Conservation (phyloP, 257 asterid species). For the Jaltomata sinuosa region DNA sequence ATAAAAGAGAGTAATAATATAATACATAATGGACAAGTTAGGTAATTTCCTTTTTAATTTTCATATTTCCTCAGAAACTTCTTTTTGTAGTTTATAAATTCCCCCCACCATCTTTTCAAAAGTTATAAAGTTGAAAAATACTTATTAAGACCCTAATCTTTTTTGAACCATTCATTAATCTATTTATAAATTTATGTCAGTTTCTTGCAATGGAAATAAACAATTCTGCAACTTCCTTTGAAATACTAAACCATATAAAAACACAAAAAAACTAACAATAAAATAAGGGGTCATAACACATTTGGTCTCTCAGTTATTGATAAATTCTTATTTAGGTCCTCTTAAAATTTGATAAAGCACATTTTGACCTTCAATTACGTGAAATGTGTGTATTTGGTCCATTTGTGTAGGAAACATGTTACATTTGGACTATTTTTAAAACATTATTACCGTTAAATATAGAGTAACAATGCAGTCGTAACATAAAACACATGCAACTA, state of each 20-base stretch:
- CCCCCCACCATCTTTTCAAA: background rate
- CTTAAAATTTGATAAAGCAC: background rate
- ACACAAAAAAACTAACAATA: background rate
- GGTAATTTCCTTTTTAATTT: background rate
- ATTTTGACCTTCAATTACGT: background rate
- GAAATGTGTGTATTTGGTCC: background rate
- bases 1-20: background rate
- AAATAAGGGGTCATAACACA: background rate
- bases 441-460: background rate
- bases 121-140: background rate
- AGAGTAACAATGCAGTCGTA: background rate
- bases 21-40: background rate
- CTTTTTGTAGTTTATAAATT: background rate
- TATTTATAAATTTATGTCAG: background rate
- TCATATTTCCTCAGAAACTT: background rate
- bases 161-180: background rate
- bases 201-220: background rate
- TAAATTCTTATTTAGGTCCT: background rate
- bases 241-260: background rate
- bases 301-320: background rate
- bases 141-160: background rate
- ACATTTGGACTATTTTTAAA: background rate
- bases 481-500: background rate
- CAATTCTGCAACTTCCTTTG: background rate
- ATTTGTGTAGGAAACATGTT: background rate